A percentile compares a stretch with the other conserved stretches of the same genome.
Conservation (phyloP, 2,329 filamentous ascomycete species). For the Ascochyta clinopodiicola region DNA sequence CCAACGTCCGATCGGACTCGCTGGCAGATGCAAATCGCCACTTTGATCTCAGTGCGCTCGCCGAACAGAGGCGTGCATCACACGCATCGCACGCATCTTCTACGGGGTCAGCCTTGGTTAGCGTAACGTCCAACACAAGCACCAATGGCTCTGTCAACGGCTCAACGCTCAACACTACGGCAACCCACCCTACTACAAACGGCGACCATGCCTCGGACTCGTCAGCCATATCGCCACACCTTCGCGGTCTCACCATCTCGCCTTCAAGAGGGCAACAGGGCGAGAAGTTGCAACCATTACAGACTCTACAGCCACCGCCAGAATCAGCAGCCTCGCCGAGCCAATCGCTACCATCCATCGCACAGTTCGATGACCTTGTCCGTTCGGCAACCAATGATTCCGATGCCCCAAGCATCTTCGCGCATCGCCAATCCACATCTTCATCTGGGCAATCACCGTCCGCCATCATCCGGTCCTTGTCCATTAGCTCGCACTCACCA, state of each 20-base stretch:
- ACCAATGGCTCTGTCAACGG: slow-evolving; percentile 8
- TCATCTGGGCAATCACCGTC: slow-evolving; percentile 47
- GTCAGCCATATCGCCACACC: slow-evolving; percentile 36
- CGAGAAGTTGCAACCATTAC: slow-evolving; percentile 46
- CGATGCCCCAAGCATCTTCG: slow-evolving; percentile 33
- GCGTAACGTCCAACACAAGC: slow-evolving; percentile 13
- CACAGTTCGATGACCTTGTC: slow-evolving; percentile 44
- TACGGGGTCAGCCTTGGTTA: slow-evolving; percentile 9
- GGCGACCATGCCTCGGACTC: slow-evolving; percentile 20
- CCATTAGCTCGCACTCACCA: slow-evolving; percentile 44
- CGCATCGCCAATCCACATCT: slow-evolving; percentile 47
- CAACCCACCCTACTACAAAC: slow-evolving; percentile 15
- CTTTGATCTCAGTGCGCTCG: background rate
- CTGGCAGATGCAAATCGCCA: slow-evolving; percentile 1
- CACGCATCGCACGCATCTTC: slow-evolving; percentile 17
- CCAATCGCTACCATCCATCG: slow-evolving; percentile 43
- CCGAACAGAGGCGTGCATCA: slow-evolving; percentile 12
- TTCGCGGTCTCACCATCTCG: slow-evolving; percentile 43
- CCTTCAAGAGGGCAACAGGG: slow-evolving; percentile 33
- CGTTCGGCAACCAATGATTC: slow-evolving; percentile 41
- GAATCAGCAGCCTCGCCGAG: slow-evolving; percentile 37
- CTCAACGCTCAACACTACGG: slow-evolving; percentile 17
- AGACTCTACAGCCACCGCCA: slow-evolving; percentile 41
- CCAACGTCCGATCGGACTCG: slow-evolving; percentile 6
- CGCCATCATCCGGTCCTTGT: slow-evolving; percentile 38